Conservation (phyloP, 495 filamentous ascomycete species). For the Aspergillus steynii region DNA sequence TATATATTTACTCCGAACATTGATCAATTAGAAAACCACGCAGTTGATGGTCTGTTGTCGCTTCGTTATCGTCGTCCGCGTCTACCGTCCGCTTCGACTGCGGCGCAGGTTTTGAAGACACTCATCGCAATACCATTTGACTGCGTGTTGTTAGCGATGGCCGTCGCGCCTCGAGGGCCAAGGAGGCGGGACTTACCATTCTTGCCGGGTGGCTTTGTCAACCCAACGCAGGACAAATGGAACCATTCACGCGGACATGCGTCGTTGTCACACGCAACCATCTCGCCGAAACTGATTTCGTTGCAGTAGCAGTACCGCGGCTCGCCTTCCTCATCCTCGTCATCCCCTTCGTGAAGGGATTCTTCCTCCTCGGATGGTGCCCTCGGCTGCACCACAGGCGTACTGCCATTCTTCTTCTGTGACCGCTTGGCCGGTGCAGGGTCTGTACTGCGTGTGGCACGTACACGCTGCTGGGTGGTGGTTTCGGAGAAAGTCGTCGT, state of each 20-base stretch:
- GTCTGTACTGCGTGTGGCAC: conserved; percentile 45
- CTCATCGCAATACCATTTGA: conserved; percentile 89
- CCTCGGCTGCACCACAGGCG: conserved; percentile 30
- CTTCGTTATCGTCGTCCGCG: neutral
- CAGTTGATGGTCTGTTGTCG: neutral
- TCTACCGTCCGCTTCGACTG: conserved; percentile 44
- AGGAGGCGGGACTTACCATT: conserved; percentile 65
- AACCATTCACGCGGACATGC: conserved; percentile 92
- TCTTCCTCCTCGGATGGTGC: conserved; percentile 51
- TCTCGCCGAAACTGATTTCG: conserved; percentile 89
- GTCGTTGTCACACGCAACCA: conserved; percentile 96
- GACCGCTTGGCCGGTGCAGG: conserved; percentile 55
- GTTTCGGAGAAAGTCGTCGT: conserved; percentile 41
- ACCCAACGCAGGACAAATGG: conserved; percentile 86
- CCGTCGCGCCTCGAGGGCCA: conserved; percentile 7
- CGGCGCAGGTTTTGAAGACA: conserved; percentile 73
- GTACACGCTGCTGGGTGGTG: conserved; percentile 31
- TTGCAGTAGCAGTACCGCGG: conserved; percentile 93
- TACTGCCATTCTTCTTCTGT: conserved; percentile 63
- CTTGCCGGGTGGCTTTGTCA: conserved; percentile 79
- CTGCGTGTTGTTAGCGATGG: conserved; percentile 44
- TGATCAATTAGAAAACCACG: neutral
- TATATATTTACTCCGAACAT: neutral
- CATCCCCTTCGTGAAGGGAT: conserved; percentile 59
- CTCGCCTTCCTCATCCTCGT: conserved; percentile 77